Conservation (phyloP, 75 land plant species). For the Chamaecyparis obtusa region DNA sequence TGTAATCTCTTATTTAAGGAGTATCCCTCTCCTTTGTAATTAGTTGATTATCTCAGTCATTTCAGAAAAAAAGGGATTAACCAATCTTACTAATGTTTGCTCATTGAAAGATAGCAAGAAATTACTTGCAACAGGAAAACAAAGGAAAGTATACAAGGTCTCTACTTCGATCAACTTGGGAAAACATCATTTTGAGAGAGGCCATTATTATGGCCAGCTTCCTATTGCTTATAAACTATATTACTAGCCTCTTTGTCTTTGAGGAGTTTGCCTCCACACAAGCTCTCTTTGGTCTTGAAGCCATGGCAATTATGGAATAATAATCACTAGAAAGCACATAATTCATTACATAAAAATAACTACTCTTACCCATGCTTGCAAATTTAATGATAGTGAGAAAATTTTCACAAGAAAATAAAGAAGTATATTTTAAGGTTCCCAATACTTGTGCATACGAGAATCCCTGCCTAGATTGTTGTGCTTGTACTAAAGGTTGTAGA, state of each 20-base stretch:
- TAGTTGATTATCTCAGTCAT: too few species aligned
- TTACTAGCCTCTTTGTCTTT: neutral
- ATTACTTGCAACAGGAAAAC: too few species aligned
- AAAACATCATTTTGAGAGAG: neutral
- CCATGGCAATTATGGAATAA: neutral
- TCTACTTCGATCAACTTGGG: neutral
- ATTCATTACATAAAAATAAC: neutral
- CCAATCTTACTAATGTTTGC: too few species aligned
- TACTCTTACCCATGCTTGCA: neutral
- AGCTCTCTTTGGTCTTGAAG: neutral
- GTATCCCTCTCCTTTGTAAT: too few species aligned
- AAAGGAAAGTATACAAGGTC: too few species aligned
- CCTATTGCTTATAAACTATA: neutral
- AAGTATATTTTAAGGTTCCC: too few species aligned
- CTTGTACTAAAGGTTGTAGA: neutral
- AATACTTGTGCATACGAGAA: neutral
- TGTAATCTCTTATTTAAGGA: too few species aligned
- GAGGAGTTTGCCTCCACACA: neutral
- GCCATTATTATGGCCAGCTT: neutral
- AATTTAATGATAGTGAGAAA: neutral
- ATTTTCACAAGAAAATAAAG: neutral
- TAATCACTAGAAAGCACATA: neutral
- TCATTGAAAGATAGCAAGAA: too few species aligned
- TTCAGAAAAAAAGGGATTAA: too few species aligned
- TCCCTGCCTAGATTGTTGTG: neutral